Evolutionary conservation across 257 asterid genomes (phyloP).

Genomic region (Nemophila menziesii): DNA sequence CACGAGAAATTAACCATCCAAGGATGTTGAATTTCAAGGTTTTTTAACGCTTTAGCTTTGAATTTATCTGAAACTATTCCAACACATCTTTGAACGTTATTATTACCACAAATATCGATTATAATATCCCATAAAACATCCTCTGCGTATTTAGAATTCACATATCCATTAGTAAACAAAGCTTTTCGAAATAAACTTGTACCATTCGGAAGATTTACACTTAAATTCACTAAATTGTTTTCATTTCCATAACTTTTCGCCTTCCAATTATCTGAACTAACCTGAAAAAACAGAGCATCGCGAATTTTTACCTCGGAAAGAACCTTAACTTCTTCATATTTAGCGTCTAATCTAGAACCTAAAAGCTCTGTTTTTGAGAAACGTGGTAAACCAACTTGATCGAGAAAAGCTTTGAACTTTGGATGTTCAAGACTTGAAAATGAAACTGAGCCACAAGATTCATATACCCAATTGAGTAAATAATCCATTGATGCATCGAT

Average conservation of each 20-base stretch:
- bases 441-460: constrained; percentile 80
- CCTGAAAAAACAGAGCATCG: constrained; percentile 95
- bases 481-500: constrained; percentile 59
- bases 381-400: constrained; percentile 64
- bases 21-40: constrained; percentile 64
- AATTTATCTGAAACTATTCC: constrained; percentile 93
- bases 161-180: constrained; percentile 52
- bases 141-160: constrained; percentile 67
- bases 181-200: constrained; percentile 66
- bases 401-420: constrained; percentile 72
- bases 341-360: constrained; percentile 56
- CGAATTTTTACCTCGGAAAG: constrained; percentile 75
- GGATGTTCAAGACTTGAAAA: constrained; percentile 82
- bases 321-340: constrained; percentile 53
- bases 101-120: constrained; percentile 70
- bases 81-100: constrained; percentile 54
- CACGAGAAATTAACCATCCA: constrained; percentile 97
- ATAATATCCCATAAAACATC: constrained; percentile 78
- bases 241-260: constrained; percentile 25
- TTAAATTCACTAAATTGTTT: constrained; percentile 54
- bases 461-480: constrained; percentile 84
- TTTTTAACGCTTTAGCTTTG: constrained; percentile 63
- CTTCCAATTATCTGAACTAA: constrained; percentile 86
- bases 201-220: constrained; percentile 92
- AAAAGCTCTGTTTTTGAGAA: constrained; percentile 47